Percentiles rank a stretch among this genome's conserved stretches.
Conservation (phyloP, 1,139 yeast species). For the Blastobotrys niveus region DNA sequence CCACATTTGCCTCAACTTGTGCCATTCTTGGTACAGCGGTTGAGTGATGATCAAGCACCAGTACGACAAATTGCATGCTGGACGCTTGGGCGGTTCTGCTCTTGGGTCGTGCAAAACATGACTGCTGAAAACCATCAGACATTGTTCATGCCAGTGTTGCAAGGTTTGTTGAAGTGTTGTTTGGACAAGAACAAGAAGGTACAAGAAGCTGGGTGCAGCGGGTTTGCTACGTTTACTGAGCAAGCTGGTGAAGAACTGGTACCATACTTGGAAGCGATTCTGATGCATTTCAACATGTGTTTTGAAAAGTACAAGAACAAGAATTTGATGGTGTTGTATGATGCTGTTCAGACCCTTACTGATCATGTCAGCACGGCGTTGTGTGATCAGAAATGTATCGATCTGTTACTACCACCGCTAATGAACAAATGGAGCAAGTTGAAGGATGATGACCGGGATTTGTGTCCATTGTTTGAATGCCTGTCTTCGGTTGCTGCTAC, state of each 20-base stretch:
- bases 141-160: conserved; percentile 71
- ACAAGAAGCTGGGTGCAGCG: conserved; percentile 89
- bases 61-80: conserved; percentile 93
- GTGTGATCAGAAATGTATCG: conserved; percentile 53
- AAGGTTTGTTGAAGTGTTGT: conserved; percentile 67
- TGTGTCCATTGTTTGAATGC: conserved; percentile 92
- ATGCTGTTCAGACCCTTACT: conserved; percentile 86
- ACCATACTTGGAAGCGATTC: conserved; percentile 58
- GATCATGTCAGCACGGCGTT: conserved; percentile 55
- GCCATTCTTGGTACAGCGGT: conserved; percentile 76
- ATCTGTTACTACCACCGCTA: conserved; percentile 69
- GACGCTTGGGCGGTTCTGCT: conserved; percentile 81
- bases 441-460: conserved; percentile 69
- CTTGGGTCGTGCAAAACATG: conserved; percentile 53
- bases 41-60: conserved; percentile 71
- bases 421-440: conserved; percentile 71
- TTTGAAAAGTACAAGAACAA: conserved; percentile 74
- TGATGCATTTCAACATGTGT: conserved; percentile 67
- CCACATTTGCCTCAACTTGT: conserved; percentile 73
- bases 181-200: conserved; percentile 84
- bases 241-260: conserved; percentile 56
- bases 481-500: conserved; percentile 88
- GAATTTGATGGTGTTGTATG: conserved; percentile 75
- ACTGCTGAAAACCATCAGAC: conserved; percentile 61
- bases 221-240: conserved; percentile 78